Percentiles rank a stretch among this genome's conserved stretches.
phyloP scores from a whole-genome alignment of 2,329 filamentous ascomycete genomes.

The Fusarium anthophilum region DNA sequence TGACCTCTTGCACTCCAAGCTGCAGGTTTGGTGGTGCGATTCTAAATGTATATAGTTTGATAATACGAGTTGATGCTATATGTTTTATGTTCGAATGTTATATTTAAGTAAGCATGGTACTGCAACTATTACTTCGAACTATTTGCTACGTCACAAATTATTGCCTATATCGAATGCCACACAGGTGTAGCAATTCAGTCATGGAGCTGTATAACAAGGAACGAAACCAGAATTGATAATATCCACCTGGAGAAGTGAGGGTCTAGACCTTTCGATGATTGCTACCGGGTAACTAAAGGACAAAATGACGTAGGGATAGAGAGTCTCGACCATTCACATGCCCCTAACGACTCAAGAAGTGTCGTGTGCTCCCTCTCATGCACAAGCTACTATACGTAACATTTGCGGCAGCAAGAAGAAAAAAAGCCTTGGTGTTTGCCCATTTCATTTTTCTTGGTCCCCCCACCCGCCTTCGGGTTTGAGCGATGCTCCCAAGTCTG shows the following conservation, averaged over 20 bases:
- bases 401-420: background rate
- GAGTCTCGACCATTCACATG: background rate
- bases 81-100: no score
- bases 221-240: background rate
- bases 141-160: background rate
- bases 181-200: background rate
- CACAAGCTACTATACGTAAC: background rate
- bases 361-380: background rate
- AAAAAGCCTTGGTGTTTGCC: conserved; percentile 28
- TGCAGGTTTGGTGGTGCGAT: background rate
- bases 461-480: conserved; percentile 6
- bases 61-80: background rate
- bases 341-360: background rate
- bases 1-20: background rate
- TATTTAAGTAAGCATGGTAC: background rate
- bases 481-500: conserved; percentile 10
- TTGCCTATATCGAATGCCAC: background rate
- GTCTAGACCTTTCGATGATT: background rate
- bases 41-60: background rate
- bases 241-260: background rate
- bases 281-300: background rate
- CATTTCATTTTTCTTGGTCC: background rate
- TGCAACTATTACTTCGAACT: background rate
- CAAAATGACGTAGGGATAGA: background rate
- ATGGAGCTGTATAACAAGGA: background rate